These are phyloP conservation scores for Boletus subcaerulescens DNA, from an alignment of 768 basidiomycete species.

Conservation along the genomic window DNA sequence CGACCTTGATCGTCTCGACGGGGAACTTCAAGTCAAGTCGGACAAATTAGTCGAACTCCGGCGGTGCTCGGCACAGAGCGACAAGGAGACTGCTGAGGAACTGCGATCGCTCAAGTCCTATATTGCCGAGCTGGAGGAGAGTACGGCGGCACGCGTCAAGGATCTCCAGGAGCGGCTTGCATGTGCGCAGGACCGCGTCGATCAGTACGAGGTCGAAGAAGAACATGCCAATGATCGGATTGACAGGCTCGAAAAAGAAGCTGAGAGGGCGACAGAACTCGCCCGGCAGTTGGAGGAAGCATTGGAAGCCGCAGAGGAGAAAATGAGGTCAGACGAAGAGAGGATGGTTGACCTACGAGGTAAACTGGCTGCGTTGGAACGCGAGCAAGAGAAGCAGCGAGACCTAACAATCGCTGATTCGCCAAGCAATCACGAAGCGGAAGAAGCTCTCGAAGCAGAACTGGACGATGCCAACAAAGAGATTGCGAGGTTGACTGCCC, in stretches of 20 bases:
- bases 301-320: conserved; percentile 68
- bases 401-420: conserved; percentile 21
- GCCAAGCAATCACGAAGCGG: conserved; percentile 50
- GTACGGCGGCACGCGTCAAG: conserved; percentile 49
- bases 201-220: conserved; percentile 42
- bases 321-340: conserved; percentile 62
- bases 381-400: conserved; percentile 45
- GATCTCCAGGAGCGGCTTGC: conserved; percentile 55
- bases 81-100: conserved; percentile 30
- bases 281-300: conserved; percentile 73
- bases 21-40: conserved; percentile 41
- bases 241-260: conserved; percentile 51
- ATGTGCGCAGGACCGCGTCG: conserved; percentile 43
- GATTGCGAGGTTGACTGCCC: conserved; percentile 63
- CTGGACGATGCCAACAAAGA: conserved; percentile 76
- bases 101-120: conserved; percentile 45
- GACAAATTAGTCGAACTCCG: conserved; percentile 25
- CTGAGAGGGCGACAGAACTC: conserved; percentile 51
- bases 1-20: conserved; percentile 31
- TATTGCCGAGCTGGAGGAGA: conserved; percentile 58
- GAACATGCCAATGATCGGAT: conserved; percentile 48
- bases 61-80: conserved; percentile 22
- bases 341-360: conserved; percentile 48
- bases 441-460: conserved; percentile 64
- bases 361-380: conserved; percentile 53